These are phyloP conservation scores for Fusarium solani-melongenae DNA, from an alignment of 2,329 filamentous ascomycete species.

Conservation along the genomic window DNA sequence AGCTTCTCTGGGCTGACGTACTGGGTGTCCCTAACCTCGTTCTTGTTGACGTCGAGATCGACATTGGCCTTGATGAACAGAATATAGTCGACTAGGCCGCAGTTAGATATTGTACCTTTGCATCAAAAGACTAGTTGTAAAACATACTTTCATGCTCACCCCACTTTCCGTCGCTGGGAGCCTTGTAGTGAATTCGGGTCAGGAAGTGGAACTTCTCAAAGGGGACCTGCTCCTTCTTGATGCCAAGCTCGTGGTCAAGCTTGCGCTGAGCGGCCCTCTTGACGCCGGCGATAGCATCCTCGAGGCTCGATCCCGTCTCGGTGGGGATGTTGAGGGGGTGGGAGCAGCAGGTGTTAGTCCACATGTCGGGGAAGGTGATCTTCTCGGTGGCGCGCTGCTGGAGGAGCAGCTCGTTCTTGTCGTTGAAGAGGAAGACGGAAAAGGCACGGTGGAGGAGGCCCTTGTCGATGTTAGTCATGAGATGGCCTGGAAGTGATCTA, in stretches of 20 bases:
- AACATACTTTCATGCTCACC: conserved; percentile 95
- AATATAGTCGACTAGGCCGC: conserved; percentile 87
- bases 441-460: conserved; percentile 97
- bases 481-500: conserved; percentile 72
- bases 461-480: conserved; percentile 98
- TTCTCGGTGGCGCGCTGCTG: conserved; percentile 97
- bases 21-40: conserved; percentile 87
- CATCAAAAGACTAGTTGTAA: neutral
- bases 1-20: conserved; percentile 88
- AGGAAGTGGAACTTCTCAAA: conserved; percentile 93
- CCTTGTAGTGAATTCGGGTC: conserved; percentile 98
- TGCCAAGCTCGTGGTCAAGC: conserved; percentile 93
- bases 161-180: conserved; percentile 97
- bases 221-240: conserved; percentile 88
- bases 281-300: conserved; percentile 84
- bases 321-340: conserved; percentile 92
- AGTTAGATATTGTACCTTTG: conserved; percentile 13
- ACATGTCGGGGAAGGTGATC: conserved; percentile 99
- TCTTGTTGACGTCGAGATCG: conserved; percentile 82
- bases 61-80: conserved; percentile 97
- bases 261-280: conserved; percentile 94
- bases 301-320: conserved; percentile 87
- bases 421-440: conserved; percentile 97
- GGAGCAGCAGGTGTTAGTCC: conserved; percentile 99
- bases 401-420: conserved; percentile 89